Conservation (phyloP, 352 stramenopile genomes). For the Globisporangium spinosum region DNA sequence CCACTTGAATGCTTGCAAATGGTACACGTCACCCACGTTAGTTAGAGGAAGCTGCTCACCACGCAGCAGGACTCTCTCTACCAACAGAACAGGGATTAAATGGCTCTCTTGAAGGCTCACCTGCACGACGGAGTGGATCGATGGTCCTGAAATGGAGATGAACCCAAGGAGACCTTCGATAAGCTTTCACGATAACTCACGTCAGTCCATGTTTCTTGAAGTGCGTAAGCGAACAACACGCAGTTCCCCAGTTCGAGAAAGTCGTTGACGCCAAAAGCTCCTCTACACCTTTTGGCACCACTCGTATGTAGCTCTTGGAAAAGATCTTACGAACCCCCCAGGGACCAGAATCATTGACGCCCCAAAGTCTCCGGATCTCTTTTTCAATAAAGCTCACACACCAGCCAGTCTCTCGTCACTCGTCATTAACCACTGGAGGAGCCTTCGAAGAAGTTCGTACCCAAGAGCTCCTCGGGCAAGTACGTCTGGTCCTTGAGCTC, state of each 20-base stretch:
- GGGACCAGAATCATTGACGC: not conserved
- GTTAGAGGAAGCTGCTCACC: not conserved
- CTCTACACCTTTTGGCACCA: not conserved
- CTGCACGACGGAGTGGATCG: not conserved
- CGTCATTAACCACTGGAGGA: not conserved
- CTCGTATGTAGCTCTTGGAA: not conserved
- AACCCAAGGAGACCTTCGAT: not conserved
- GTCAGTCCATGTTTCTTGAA: not conserved
- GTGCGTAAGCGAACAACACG: not conserved
- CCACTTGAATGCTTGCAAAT: not conserved
- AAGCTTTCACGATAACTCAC: not conserved
- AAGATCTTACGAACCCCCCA: not conserved
- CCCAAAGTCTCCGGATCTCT: not conserved
- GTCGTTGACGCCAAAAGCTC: no score
- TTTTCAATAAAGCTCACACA: not conserved
- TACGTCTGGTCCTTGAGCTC: slow-evolving; percentile 84
- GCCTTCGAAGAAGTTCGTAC: slow-evolving; percentile 48
- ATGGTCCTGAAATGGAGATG: not conserved
- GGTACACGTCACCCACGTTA: not conserved
- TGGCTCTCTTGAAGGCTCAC: not conserved
- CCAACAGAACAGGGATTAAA: not conserved
- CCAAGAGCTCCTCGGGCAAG: slow-evolving; percentile 61
- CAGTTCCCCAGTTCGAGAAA: no score
- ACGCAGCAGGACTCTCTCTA: not conserved
- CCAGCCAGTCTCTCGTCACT: not conserved